A percentile compares a stretch with the other conserved stretches of the same genome.
These are phyloP conservation scores for Raphanus sativus DNA, from an alignment of 345 rosid genomes.

Conservation along the genomic window DNA sequence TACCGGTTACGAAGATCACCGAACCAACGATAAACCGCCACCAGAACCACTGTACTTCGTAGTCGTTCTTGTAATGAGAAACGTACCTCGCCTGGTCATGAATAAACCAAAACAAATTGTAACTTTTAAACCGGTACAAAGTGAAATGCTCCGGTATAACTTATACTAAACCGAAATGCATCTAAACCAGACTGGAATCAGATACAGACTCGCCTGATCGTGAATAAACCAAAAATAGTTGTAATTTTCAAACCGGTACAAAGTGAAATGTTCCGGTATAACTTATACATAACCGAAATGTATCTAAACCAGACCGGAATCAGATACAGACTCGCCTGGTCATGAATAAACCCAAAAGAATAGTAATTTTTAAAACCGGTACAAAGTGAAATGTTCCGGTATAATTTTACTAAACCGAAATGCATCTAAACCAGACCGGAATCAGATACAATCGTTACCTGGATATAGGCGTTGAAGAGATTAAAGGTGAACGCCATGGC, in stretches of 20 bases:
- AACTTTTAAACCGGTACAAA: not conserved
- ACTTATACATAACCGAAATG: not conserved
- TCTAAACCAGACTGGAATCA: slow-evolving; percentile 14
- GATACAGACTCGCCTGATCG: not conserved
- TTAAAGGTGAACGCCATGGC: slow-evolving; percentile 65
- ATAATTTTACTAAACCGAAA: slow-evolving; percentile 1
- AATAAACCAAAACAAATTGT: not conserved
- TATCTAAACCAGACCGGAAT: slow-evolving; percentile 15
- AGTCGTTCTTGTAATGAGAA: slow-evolving; percentile 64
- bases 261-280: not conserved
- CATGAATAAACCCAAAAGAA: too few relatives aligned
- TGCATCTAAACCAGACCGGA: slow-evolving; percentile 14
- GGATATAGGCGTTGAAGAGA: slow-evolving; percentile 67
- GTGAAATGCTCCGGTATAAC: slow-evolving; percentile 1
- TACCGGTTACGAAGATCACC: slow-evolving; percentile 55
- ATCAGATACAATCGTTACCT: slow-evolving; percentile 28
- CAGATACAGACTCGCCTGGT: not conserved
- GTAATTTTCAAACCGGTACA: not conserved
- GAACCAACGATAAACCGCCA: slow-evolving; percentile 51
- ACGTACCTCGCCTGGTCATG: slow-evolving; percentile 58
- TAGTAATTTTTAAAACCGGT: not conserved
- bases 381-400: not conserved
- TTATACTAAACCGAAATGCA: not conserved
- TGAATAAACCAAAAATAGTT: not conserved
- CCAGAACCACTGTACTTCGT: slow-evolving; percentile 55